phyloP scores from a whole-genome alignment of 2,329 filamentous ascomycete species.

The Bipolaris bicolor region DNA sequence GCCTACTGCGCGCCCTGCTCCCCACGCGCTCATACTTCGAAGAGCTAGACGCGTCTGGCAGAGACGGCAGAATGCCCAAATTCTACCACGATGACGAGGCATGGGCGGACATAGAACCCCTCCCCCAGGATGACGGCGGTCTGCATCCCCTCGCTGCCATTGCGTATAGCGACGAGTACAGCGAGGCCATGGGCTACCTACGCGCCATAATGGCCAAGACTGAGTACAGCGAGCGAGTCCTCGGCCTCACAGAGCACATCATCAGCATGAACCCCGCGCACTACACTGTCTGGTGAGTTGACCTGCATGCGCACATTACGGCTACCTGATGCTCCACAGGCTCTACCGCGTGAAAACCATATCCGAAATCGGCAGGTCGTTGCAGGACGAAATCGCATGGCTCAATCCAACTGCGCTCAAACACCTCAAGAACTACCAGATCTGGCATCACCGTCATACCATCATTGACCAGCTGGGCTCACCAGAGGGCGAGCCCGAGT shows the following conservation, averaged over 20 bases:
- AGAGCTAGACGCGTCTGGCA: background rate
- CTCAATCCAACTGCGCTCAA: slow-evolving; percentile 81
- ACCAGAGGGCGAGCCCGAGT: slow-evolving; percentile 71
- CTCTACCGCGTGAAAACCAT: slow-evolving; percentile 87
- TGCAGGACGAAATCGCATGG: slow-evolving; percentile 80
- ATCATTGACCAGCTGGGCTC: slow-evolving; percentile 64
- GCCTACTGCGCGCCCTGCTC: slow-evolving; percentile 16
- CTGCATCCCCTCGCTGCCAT: slow-evolving; percentile 83
- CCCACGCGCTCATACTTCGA: slow-evolving; percentile 1
- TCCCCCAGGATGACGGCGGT: slow-evolving; percentile 81
- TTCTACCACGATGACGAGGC: slow-evolving; percentile 70
- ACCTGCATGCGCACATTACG: background rate
- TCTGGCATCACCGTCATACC: slow-evolving; percentile 75
- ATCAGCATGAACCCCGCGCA: slow-evolving; percentile 94
- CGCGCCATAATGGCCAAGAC: slow-evolving; percentile 90
- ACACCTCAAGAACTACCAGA: slow-evolving; percentile 98
- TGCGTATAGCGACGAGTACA: slow-evolving; percentile 87
- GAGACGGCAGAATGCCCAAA: slow-evolving; percentile 29
- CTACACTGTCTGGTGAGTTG: slow-evolving; percentile 86
- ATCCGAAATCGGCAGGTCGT: slow-evolving; percentile 67
- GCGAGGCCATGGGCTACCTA: slow-evolving; percentile 90
- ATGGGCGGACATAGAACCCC: slow-evolving; percentile 85
- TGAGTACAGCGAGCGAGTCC: slow-evolving; percentile 78
- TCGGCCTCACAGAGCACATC: slow-evolving; percentile 85
- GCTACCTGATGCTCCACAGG: slow-evolving; percentile 49